A percentile compares a stretch with the other conserved stretches of the same genome.
Conservation (phyloP, 139 green algal species). For the Pleodorina starrii region DNA sequence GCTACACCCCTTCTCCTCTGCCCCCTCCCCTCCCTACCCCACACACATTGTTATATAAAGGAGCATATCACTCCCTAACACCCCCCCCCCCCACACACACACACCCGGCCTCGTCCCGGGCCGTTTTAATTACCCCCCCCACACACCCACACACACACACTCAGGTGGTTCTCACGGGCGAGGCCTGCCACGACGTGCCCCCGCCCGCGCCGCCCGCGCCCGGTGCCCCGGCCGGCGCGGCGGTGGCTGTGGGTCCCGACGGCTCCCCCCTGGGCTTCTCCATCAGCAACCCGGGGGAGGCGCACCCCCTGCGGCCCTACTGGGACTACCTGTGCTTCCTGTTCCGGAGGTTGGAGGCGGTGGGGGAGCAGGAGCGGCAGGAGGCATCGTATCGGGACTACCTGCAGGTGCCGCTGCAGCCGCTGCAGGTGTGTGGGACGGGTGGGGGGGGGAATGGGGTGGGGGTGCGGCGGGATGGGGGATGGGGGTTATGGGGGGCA, state of each 20-base stretch:
- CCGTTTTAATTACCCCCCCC: too few relatives aligned
- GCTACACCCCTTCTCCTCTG: too few relatives aligned
- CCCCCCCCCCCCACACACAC: too few relatives aligned
- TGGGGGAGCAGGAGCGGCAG: slow-evolving; percentile 67
- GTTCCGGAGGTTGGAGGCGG: slow-evolving; percentile 77
- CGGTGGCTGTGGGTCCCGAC: slow-evolving; percentile 21
- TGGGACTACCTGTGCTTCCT: slow-evolving; percentile 96
- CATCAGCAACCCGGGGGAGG: slow-evolving; percentile 63
- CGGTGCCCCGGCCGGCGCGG: slow-evolving; percentile 26
- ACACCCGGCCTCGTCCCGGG: too few relatives aligned
- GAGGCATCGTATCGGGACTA: slow-evolving; percentile 94
- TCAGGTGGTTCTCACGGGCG: slow-evolving; percentile 69
- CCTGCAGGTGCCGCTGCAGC: slow-evolving; percentile 82
- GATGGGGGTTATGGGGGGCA: background rate
- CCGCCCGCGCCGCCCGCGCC: slow-evolving; percentile 10
- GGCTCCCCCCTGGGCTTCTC: slow-evolving; percentile 40
- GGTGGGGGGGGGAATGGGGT: background rate
- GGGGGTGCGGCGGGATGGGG: background rate
- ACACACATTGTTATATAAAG: too few relatives aligned
- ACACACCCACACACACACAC: too few relatives aligned
- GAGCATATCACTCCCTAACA: too few relatives aligned
- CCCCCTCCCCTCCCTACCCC: too few relatives aligned
- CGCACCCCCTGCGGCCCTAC: slow-evolving; percentile 81
- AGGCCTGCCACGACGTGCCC: slow-evolving; percentile 47
- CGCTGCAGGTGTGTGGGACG: slow-evolving; percentile 58